Percentiles rank a stretch among this genome's conserved stretches.
phyloP scores from a whole-genome alignment of 2,329 filamentous ascomycete genomes.

The Stemphylium beticola region DNA sequence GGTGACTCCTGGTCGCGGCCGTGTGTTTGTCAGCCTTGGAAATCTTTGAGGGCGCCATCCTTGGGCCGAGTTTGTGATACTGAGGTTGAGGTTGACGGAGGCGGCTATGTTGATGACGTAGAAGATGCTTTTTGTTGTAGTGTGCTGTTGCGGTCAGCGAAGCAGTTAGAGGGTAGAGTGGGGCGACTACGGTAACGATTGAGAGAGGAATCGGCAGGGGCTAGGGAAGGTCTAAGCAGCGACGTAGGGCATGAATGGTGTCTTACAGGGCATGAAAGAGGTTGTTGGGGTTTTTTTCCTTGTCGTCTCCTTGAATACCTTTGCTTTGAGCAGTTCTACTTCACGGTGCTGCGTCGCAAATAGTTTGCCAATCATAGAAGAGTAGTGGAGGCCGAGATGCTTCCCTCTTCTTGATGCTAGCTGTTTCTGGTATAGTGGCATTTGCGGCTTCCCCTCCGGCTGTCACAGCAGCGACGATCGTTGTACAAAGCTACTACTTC shows the following conservation, averaged over 20 bases:
- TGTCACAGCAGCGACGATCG: slow-evolving; percentile 11
- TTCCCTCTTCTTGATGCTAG: neutral
- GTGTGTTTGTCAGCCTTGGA: neutral
- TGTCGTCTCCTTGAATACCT: slow-evolving; percentile 6
- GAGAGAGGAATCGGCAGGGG: too few relatives aligned
- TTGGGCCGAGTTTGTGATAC: neutral
- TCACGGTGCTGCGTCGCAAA: neutral
- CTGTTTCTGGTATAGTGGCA: neutral
- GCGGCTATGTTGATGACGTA: slow-evolving; percentile 10
- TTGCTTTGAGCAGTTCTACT: neutral
- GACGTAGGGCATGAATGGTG: slow-evolving; percentile 18
- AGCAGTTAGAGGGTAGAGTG: too few relatives aligned
- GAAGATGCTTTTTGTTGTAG: slow-evolving; percentile 10
- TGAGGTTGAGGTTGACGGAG: slow-evolving; percentile 8
- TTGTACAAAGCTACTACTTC: neutral
- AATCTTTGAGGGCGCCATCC: slow-evolving; percentile 15
- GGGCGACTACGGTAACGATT: too few relatives aligned
- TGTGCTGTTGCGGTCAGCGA: neutral
- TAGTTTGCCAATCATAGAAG: slow-evolving; percentile 4
- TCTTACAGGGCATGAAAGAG: neutral
- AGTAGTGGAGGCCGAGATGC: neutral
- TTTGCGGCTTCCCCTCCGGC: neutral
- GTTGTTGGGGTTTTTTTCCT: neutral
- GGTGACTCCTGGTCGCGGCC: slow-evolving; percentile 11
- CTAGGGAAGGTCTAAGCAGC: slow-evolving; percentile 7